Evolutionary conservation across 257 asterid genomes (phyloP).

Genomic region (Plantago ovata): DNA sequence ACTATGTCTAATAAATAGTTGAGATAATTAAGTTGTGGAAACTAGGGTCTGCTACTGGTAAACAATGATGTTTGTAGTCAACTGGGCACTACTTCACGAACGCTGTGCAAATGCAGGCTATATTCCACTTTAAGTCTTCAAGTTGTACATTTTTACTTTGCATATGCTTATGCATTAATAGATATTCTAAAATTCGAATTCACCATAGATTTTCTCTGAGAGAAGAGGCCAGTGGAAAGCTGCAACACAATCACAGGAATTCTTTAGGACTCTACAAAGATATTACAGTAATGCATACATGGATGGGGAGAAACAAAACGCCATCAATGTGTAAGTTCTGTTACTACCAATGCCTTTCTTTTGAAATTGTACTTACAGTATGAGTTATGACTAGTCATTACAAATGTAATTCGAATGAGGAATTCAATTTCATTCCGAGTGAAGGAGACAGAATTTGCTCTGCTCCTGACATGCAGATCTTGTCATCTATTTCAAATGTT

Average conservation of each 20-base stretch:
- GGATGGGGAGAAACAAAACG: slow-evolving; percentile 92
- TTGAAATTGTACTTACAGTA: slow-evolving; percentile 11
- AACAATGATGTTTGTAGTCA: too few relatives aligned
- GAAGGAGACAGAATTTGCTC: slow-evolving; percentile 2
- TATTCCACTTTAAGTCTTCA: background rate
- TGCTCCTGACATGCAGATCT: slow-evolving; percentile 8
- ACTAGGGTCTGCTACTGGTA: too few relatives aligned
- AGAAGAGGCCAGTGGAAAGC: slow-evolving; percentile 99
- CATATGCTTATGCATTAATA: slow-evolving; percentile 11
- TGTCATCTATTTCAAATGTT: slow-evolving; percentile 7
- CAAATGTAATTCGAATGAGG: slow-evolving; percentile 16
- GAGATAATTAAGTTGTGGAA: too few relatives aligned
- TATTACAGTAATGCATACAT: slow-evolving; percentile 92
- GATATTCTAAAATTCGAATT: slow-evolving; percentile 16
- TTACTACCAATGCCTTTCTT: slow-evolving; percentile 1
- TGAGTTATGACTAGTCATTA: slow-evolving; percentile 8
- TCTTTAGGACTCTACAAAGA: slow-evolving; percentile 91
- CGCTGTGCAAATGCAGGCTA: too few relatives aligned
- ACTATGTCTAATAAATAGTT: too few relatives aligned
- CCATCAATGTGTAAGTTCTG: slow-evolving; percentile 81
- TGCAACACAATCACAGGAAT: slow-evolving; percentile 95
- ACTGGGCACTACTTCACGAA: too few relatives aligned
- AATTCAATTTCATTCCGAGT: slow-evolving; percentile 7
- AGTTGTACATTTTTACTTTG: slow-evolving; percentile 15
- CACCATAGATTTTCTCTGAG: slow-evolving; percentile 74